phyloP scores from a whole-genome alignment of 1,284 basidiomycete species.

The Sparassis latifolia region DNA sequence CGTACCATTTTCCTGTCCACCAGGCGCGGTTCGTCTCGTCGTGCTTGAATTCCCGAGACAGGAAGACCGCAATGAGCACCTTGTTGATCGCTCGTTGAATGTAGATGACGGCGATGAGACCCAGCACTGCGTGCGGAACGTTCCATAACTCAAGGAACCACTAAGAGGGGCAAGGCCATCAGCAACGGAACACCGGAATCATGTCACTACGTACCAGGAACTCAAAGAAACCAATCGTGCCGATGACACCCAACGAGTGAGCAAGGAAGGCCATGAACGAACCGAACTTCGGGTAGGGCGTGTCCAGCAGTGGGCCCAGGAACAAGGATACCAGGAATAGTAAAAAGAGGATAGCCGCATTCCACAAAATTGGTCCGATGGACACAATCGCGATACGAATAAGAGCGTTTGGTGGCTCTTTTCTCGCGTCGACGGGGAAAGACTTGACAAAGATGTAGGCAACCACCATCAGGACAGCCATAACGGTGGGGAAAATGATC shows the following conservation, averaged over 20 bases:
- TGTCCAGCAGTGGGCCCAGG: conserved; percentile 88
- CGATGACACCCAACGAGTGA: conserved; percentile 74
- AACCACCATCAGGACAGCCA: conserved; percentile 82
- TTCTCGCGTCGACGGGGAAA: conserved; percentile 71
- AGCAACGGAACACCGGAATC: not conserved
- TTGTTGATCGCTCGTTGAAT: conserved; percentile 92
- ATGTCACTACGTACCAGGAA: conserved; percentile 74
- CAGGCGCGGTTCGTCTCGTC: conserved; percentile 96
- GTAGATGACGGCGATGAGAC: conserved; percentile 79
- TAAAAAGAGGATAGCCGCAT: conserved; percentile 80
- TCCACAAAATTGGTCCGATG: conserved; percentile 93
- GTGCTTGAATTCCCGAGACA: conserved; percentile 95
- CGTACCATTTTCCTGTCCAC: conserved; percentile 98
- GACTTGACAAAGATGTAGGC: conserved; percentile 89
- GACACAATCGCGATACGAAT: conserved; percentile 92
- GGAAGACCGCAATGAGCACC: conserved; percentile 84
- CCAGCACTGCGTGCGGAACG: conserved; percentile 84
- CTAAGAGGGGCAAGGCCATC: conserved; percentile 29
- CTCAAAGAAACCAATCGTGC: conserved; percentile 90
- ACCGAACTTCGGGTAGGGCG: conserved; percentile 80
- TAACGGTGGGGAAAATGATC: conserved; percentile 76
- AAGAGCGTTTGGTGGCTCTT: conserved; percentile 65
- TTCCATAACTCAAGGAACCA: conserved; percentile 97
- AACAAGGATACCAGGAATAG: conserved; percentile 90
- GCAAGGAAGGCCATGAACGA: conserved; percentile 86